These are phyloP conservation scores for Aspergillus chevalieri DNA, from an alignment of 2,329 filamentous ascomycete genomes.

Conservation along the genomic window DNA sequence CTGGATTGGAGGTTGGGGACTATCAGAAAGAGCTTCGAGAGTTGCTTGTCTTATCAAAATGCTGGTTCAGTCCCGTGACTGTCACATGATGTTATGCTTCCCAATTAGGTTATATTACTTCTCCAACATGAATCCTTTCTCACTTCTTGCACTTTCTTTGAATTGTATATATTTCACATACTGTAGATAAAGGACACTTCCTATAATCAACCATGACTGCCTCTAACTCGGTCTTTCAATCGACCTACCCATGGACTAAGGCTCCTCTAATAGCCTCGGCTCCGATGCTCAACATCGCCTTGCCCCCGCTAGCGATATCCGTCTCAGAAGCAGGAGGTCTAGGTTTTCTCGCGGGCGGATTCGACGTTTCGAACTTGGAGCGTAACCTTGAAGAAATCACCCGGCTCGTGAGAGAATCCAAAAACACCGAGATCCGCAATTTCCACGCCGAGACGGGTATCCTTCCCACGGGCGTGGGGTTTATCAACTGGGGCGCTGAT, in stretches of 20 bases:
- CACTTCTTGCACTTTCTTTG: neutral
- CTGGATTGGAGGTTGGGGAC: neutral
- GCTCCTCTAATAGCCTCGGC: slow-evolving; percentile 55
- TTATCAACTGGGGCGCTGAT: slow-evolving; percentile 34
- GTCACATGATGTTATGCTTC: neutral
- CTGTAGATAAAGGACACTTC: too few species aligned
- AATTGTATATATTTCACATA: neutral
- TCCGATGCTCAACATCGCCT: slow-evolving; percentile 63
- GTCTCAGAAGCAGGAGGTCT: slow-evolving; percentile 52
- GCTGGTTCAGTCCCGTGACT: neutral
- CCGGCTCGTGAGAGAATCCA: slow-evolving; percentile 13
- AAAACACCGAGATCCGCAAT: slow-evolving; percentile 2
- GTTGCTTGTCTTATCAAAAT: neutral
- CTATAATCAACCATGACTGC: slow-evolving; percentile 2
- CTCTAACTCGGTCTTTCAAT: slow-evolving; percentile 23
- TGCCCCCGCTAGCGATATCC: slow-evolving; percentile 52
- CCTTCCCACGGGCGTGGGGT: slow-evolving; percentile 37
- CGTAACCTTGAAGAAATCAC: slow-evolving; percentile 23
- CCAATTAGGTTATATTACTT: neutral
- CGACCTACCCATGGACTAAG: slow-evolving; percentile 53
- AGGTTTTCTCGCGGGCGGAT: slow-evolving; percentile 57
- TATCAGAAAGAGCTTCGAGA: neutral
- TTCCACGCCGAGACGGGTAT: slow-evolving; percentile 11
- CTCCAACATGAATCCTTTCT: too few species aligned
- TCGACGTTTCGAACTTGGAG: slow-evolving; percentile 25